These are phyloP conservation scores for Fusarium torulosum DNA, from an alignment of 2,329 filamentous ascomycete species.

Conservation along the genomic window DNA sequence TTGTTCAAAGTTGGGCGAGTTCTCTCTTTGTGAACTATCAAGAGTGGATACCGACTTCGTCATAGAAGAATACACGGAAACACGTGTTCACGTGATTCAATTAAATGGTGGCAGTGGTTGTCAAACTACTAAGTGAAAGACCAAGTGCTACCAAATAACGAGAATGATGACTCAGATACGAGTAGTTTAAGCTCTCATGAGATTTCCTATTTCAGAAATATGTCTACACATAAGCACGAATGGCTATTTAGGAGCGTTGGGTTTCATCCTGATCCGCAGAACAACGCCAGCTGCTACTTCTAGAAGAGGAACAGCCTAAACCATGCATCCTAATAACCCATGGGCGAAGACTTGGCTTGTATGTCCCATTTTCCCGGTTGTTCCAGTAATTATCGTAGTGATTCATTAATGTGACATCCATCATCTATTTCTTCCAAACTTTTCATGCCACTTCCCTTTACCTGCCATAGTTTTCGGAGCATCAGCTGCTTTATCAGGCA, in stretches of 20 bases:
- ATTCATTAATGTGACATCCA: background rate
- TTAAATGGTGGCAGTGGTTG: background rate
- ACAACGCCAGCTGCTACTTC: background rate
- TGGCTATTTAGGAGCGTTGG: background rate
- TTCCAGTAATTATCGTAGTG: background rate
- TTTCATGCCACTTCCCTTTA: constrained; percentile 72
- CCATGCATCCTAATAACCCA: background rate
- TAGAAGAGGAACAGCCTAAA: background rate
- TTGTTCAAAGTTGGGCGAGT: constrained; percentile 14
- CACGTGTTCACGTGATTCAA: constrained; percentile 26
- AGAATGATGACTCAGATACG: background rate
- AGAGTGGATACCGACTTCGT: constrained; percentile 26
- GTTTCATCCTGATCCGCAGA: background rate
- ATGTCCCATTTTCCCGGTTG: background rate
- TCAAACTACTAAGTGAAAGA: too few relatives aligned
- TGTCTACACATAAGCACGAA: background rate
- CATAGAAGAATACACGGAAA: constrained; percentile 24
- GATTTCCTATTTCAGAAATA: background rate
- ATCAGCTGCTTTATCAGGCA: constrained; percentile 52
- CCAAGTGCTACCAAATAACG: background rate
- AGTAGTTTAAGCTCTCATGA: background rate
- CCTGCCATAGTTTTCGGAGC: constrained; percentile 46
- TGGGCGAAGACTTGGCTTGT: background rate
- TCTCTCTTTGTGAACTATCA: constrained; percentile 2
- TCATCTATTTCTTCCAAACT: constrained; percentile 64